phyloP scores from a whole-genome alignment of 176 grass and related monocot genomes.

The Oryza brachyantha region DNA sequence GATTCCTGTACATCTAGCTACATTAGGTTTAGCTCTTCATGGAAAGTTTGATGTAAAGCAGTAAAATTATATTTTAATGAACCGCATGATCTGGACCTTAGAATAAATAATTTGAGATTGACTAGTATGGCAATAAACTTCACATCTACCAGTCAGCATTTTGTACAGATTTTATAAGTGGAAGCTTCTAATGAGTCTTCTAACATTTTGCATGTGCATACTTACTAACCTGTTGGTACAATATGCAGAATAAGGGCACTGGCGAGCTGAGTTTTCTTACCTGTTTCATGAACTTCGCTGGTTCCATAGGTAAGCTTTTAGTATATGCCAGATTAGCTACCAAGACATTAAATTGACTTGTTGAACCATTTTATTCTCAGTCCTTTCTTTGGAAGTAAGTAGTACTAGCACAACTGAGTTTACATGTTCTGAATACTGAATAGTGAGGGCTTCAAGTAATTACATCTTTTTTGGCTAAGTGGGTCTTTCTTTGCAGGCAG shows the following conservation, averaged over 20 bases:
- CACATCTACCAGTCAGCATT: neutral
- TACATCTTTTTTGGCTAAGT: neutral
- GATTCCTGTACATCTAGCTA: neutral
- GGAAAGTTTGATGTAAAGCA: slow-evolving; percentile 16
- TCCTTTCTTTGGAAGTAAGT: neutral
- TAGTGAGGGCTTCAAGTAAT: neutral
- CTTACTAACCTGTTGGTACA: neutral
- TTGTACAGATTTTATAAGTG: neutral
- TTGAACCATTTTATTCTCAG: neutral
- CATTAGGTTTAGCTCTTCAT: neutral
- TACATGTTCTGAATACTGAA: neutral
- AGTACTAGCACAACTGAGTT: neutral
- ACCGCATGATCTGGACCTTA: neutral
- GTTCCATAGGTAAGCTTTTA: slow-evolving; percentile 69
- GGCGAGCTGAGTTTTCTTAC: slow-evolving; percentile 89
- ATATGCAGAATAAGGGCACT: slow-evolving; percentile 89
- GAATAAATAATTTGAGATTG: neutral
- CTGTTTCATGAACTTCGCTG: slow-evolving; percentile 92
- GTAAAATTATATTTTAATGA: neutral
- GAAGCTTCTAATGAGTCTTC: neutral
- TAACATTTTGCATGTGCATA: neutral
- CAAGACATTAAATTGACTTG: neutral
- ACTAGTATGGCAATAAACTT: slow-evolving; percentile 2
- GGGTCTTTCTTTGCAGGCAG: neutral
- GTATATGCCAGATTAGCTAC: slow-evolving; percentile 9